Evolutionary conservation across 495 filamentous ascomycete genomes (phyloP).

Genomic region (Trypethelium eluteriae): DNA sequence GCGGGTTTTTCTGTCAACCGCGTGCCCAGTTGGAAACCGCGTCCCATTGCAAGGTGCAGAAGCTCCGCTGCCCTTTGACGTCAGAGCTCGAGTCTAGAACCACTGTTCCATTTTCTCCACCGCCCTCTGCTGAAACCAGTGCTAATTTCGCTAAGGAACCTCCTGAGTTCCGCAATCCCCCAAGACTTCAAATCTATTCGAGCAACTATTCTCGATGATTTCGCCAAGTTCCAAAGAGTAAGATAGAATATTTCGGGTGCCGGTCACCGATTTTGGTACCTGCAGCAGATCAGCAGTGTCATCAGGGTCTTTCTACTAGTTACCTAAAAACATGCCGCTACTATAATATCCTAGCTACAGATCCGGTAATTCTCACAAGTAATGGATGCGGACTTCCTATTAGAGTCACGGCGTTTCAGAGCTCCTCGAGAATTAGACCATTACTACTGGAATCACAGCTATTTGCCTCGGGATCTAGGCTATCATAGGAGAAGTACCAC

Average conservation of each 20-base stretch:
- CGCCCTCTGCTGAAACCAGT: background rate
- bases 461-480: no score
- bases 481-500: no score
- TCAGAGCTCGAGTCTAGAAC: background rate
- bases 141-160: background rate
- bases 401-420: no score
- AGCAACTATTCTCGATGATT: background rate
- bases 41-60: background rate
- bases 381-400: background rate
- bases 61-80: background rate
- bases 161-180: background rate
- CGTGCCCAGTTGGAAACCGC: background rate
- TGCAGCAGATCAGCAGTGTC: background rate
- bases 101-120: background rate
- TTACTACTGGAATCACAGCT: no score
- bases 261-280: background rate
- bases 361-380: background rate
- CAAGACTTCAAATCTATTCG: background rate
- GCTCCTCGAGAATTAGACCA: no score
- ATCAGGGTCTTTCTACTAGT: background rate
- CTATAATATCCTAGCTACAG: background rate
- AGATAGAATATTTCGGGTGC: no score
- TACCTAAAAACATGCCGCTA: background rate
- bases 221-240: background rate
- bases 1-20: background rate